Conservation (phyloP, 192 early-diverging fungal genomes). For the Coemansia sp. region DNA sequence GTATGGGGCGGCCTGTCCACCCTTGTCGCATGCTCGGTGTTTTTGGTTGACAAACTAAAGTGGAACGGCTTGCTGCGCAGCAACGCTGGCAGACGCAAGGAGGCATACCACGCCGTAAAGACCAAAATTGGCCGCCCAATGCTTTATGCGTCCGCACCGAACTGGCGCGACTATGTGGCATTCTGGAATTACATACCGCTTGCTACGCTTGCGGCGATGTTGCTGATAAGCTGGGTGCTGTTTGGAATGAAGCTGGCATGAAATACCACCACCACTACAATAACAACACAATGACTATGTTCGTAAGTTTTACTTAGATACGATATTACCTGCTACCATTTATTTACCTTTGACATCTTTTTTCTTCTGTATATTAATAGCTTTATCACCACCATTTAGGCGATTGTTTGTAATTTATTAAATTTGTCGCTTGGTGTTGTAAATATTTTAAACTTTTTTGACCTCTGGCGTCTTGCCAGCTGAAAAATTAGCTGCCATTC, state of each 20-base stretch:
- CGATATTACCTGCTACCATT: too few species aligned
- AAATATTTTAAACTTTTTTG: background rate
- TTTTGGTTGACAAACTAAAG: conserved; percentile 42
- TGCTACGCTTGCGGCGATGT: conserved; percentile 17
- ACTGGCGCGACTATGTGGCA: conserved; percentile 43
- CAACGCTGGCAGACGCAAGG: conserved; percentile 20
- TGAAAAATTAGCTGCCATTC: conserved; percentile 1
- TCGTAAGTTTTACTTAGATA: too few species aligned
- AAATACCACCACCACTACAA: background rate
- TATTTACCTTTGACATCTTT: background rate
- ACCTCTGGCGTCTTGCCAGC: conserved; percentile 22
- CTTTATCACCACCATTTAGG: background rate
- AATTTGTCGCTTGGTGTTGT: background rate
- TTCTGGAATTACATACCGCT: conserved; percentile 49
- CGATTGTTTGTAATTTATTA: too few species aligned
- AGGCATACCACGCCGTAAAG: conserved; percentile 35
- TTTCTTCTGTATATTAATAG: background rate
- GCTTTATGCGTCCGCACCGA: conserved; percentile 31
- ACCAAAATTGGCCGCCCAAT: conserved; percentile 39
- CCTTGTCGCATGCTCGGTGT: conserved; percentile 27
- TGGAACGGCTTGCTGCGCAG: conserved; percentile 40
- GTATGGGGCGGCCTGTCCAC: conserved; percentile 51
- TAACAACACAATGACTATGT: background rate
- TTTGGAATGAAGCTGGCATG: conserved; percentile 53
- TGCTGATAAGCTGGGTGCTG: conserved; percentile 47